Percentiles rank a stretch among this genome's conserved stretches.
phyloP scores from a whole-genome alignment of 2,329 filamentous ascomycete species.

The Penicillium sp. region DNA sequence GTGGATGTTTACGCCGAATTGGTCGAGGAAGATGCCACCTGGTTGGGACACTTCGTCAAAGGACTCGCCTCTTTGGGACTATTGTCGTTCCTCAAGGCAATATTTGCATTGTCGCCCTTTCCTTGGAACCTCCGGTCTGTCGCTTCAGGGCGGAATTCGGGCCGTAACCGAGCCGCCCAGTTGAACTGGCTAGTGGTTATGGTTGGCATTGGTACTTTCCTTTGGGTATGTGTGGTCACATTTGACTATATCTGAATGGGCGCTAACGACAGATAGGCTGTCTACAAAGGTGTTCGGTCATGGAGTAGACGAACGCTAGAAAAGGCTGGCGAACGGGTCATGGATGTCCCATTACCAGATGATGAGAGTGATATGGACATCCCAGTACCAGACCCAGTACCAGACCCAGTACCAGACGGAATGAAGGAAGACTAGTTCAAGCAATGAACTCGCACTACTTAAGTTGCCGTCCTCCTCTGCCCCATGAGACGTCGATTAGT shows the following conservation, averaged over 20 bases:
- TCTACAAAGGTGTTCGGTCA: conserved; percentile 77
- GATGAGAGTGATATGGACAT: conserved; percentile 54
- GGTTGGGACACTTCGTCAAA: conserved; percentile 82
- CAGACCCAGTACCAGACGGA: conserved; percentile 23
- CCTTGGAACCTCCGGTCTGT: conserved; percentile 71
- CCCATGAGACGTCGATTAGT: conserved; percentile 92
- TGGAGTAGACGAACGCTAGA: conserved; percentile 72
- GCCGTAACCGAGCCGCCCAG: conserved; percentile 73
- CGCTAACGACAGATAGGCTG: conserved; percentile 53
- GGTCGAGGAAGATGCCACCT: conserved; percentile 57
- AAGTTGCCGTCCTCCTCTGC: conserved; percentile 79
- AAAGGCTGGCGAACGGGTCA: conserved; percentile 72
- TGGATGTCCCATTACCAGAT: conserved; percentile 64
- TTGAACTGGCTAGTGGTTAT: conserved; percentile 77
- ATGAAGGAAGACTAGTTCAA: conserved; percentile 42
- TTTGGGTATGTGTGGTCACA: conserved; percentile 59
- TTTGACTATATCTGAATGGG: neutral
- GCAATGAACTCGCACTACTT: conserved; percentile 70
- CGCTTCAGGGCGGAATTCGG: conserved; percentile 56
- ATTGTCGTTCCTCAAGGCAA: conserved; percentile 77
- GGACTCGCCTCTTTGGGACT: conserved; percentile 87
- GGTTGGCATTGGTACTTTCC: conserved; percentile 75
- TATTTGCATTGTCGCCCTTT: conserved; percentile 69
- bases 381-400: conserved; percentile 1
- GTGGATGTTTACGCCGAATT: conserved; percentile 54